Evolutionary conservation across 352 stramenopile genomes (phyloP).

Genomic region (Pythium oligandrum): DNA sequence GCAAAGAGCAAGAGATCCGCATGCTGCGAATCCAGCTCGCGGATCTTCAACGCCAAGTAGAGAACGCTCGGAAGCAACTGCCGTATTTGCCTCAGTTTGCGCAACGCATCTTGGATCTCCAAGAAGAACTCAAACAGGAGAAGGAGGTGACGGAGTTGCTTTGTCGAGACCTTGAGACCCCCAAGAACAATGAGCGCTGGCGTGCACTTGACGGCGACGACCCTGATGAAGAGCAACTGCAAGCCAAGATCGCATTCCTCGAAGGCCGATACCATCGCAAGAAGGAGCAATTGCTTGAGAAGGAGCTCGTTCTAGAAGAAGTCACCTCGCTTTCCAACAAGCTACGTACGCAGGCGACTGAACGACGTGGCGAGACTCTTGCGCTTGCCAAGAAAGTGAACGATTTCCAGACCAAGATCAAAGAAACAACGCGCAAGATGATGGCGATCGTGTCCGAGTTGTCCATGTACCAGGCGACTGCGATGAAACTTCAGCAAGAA

Average conservation of each 20-base stretch:
- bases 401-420: constrained; percentile 87
- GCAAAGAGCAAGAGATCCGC: constrained; percentile 80
- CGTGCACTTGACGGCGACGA: constrained; percentile 85
- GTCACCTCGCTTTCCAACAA: constrained; percentile 86
- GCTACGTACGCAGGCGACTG: constrained; percentile 69
- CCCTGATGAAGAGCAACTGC: constrained; percentile 84
- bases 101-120: constrained; percentile 70
- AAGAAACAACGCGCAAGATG: constrained; percentile 90
- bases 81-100: constrained; percentile 78
- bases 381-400: constrained; percentile 88
- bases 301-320: constrained; percentile 93
- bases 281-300: constrained; percentile 92
- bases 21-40: constrained; percentile 70
- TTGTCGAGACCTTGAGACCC: constrained; percentile 89
- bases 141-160: constrained; percentile 86
- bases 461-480: constrained; percentile 94
- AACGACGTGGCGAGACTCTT: constrained; percentile 71
- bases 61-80: constrained; percentile 67
- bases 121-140: constrained; percentile 83
- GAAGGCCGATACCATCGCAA: constrained; percentile 87
- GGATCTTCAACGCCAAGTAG: constrained; percentile 68
- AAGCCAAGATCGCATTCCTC: constrained; percentile 78
- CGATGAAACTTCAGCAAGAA: constrained; percentile 92
- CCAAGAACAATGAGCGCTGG: constrained; percentile 86
- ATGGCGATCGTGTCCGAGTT: constrained; percentile 94